Percentiles rank a stretch among this genome's conserved stretches.
Conservation (phyloP, 2,329 filamentous ascomycete species). For the Sporothrix protearum region DNA sequence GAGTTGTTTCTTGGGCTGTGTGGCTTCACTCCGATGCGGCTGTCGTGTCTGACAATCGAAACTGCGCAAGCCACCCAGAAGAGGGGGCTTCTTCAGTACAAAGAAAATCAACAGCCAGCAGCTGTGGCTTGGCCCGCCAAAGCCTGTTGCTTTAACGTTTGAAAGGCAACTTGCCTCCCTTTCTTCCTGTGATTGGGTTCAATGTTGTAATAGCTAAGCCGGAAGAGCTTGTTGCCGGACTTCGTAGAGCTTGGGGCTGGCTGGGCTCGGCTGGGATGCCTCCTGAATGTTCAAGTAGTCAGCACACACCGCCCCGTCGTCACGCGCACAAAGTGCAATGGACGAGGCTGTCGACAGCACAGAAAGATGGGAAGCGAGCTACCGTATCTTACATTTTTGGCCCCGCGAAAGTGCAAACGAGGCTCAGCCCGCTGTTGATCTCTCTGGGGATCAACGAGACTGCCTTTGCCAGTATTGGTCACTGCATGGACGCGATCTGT, state of each 20-base stretch:
- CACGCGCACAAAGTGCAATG: background rate
- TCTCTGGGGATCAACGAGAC: background rate
- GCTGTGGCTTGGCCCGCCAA: background rate
- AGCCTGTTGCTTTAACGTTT: too few species aligned
- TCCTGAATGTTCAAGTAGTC: background rate
- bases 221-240: background rate
- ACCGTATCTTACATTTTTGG: background rate
- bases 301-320: background rate
- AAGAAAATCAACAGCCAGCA: background rate
- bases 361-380: too few species aligned
- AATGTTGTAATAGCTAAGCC: background rate
- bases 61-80: background rate
- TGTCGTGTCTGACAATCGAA: background rate
- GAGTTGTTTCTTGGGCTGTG: background rate
- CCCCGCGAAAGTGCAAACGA: slow-evolving; percentile 1
- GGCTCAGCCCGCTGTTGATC: background rate
- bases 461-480: background rate
- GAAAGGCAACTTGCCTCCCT: too few species aligned
- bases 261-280: background rate
- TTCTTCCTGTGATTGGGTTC: background rate
- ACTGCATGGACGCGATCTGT: background rate
- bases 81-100: background rate
- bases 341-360: background rate
- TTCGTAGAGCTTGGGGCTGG: too few species aligned
- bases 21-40: slow-evolving; percentile 6